Evolutionary conservation across 2,329 filamentous ascomycete genomes (phyloP).

Genomic region (Botryotinia globosa): DNA sequence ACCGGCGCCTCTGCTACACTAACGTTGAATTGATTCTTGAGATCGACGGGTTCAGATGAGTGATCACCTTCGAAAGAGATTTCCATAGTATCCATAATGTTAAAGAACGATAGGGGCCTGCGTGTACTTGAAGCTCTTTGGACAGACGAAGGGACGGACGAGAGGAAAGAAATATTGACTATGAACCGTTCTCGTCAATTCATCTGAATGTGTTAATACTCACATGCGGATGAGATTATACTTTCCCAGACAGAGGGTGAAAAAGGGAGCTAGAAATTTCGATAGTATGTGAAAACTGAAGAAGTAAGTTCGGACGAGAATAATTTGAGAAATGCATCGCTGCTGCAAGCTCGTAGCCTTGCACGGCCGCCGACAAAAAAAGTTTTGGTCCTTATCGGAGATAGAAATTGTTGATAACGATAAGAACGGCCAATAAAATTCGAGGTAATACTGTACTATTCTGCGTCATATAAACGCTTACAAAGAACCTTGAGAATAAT

Average conservation of each 20-base stretch:
- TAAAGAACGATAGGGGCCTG: too few relatives aligned
- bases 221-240: background rate
- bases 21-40: background rate
- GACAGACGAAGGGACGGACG: background rate
- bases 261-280: background rate
- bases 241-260: background rate
- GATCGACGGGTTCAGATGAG: background rate
- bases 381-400: background rate
- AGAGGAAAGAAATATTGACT: background rate
- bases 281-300: background rate
- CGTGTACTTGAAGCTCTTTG: background rate
- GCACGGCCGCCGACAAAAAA: background rate
- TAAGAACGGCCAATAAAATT: background rate
- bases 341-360: background rate
- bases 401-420: background rate
- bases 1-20: background rate
- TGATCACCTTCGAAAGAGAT: background rate
- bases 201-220: background rate
- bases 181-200: background rate
- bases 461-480: constrained; percentile 13
- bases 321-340: background rate
- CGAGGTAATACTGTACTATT: background rate
- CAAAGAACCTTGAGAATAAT: constrained; percentile 2
- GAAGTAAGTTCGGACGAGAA: background rate
- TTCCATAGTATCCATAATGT: background rate